Conservation (phyloP, 768 basidiomycete species). For the Russula abietina region DNA sequence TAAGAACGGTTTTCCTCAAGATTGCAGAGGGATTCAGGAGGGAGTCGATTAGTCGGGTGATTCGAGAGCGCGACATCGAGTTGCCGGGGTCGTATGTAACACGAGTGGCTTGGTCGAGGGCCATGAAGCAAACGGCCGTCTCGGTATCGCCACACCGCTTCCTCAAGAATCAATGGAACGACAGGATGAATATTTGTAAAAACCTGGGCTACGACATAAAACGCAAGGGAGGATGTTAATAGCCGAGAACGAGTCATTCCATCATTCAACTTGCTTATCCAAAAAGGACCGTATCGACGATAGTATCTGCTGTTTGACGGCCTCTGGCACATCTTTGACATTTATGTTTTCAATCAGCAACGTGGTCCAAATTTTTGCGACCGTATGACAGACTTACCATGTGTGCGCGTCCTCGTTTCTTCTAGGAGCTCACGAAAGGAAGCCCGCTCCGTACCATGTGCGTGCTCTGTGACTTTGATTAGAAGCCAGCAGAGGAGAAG, state of each 20-base stretch:
- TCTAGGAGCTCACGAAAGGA: conserved; percentile 21
- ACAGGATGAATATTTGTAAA: not conserved
- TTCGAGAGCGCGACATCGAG: too few relatives aligned
- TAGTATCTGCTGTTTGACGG: conserved; percentile 15
- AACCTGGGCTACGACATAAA: not conserved
- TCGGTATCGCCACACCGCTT: not conserved
- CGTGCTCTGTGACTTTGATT: conserved; percentile 6
- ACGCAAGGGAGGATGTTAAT: not conserved
- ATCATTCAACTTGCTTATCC: conserved; percentile 20
- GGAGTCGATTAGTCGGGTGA: too few relatives aligned
- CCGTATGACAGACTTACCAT: conserved; percentile 3
- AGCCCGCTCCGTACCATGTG: conserved; percentile 3
- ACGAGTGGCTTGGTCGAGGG: too few relatives aligned
- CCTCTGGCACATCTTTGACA: conserved; percentile 12
- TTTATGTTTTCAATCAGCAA: not conserved
- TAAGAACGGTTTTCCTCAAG: too few relatives aligned
- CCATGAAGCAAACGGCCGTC: too few relatives aligned
- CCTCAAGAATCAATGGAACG: not conserved
- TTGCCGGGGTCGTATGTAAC: too few relatives aligned
- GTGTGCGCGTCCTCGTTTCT: not conserved
- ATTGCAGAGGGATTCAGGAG: not conserved
- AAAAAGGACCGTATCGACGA: conserved; percentile 14
- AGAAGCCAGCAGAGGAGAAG: not conserved
- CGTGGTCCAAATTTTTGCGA: not conserved
- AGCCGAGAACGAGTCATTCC: not conserved